Evolutionary conservation across 1,284 basidiomycete genomes (phyloP).

Genomic region (Pseudomicrostroma phylloplanum): DNA sequence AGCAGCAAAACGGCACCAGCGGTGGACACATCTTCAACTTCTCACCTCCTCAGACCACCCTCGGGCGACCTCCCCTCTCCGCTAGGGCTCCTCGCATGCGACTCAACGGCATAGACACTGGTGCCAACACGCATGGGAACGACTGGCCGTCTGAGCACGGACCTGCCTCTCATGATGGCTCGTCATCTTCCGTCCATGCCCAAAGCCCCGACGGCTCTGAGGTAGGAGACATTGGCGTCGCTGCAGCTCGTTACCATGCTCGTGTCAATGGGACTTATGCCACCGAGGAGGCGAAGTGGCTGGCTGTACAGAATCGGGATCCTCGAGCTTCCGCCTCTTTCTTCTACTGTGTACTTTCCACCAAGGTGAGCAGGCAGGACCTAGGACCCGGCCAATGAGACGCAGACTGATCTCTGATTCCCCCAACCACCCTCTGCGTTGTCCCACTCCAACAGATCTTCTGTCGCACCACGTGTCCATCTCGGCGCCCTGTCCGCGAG

Average conservation of each 20-base stretch:
- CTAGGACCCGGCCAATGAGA: neutral
- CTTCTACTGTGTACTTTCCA: slow-evolving; percentile 4
- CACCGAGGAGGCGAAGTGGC: neutral
- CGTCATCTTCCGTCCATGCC: no score
- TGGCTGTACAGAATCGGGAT: neutral
- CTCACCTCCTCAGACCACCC: neutral
- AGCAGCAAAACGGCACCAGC: no score
- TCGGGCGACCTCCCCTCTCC: neutral
- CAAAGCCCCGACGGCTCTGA: no score
- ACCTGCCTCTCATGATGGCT: no score
- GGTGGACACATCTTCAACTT: neutral
- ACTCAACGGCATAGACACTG: no score
- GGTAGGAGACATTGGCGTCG: no score
- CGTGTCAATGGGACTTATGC: neutral
- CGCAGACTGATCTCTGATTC: neutral
- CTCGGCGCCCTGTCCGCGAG: neutral
- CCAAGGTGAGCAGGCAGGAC: slow-evolving; percentile 4
- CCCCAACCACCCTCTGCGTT: neutral
- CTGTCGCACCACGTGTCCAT: slow-evolving; percentile 2
- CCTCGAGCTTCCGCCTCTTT: slow-evolving; percentile 1
- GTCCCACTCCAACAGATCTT: neutral
- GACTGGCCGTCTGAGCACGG: no score
- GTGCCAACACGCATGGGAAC: no score
- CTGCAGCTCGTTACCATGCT: no score
- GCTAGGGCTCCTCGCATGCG: neutral